phyloP scores from a whole-genome alignment of 768 basidiomycete genomes.

The Boletales sp. region DNA sequence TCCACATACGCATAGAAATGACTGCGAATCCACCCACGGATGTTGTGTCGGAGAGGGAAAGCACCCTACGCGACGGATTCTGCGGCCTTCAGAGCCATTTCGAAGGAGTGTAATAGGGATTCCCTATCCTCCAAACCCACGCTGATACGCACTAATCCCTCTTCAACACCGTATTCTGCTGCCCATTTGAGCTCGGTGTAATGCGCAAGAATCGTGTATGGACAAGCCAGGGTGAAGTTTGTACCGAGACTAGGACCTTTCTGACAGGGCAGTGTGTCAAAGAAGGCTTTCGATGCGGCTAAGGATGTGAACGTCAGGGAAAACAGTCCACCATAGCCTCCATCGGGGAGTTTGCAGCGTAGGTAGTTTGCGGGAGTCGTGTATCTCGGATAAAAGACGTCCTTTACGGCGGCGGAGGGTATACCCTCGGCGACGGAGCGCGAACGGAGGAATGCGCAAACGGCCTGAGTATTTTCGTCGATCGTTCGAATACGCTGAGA shows the following conservation, averaged over 20 bases:
- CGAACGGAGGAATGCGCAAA: slow-evolving; percentile 74
- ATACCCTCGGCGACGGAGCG: slow-evolving; percentile 45
- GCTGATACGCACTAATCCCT: slow-evolving; percentile 79
- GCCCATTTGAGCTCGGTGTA: slow-evolving; percentile 92
- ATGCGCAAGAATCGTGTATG: slow-evolving; percentile 91
- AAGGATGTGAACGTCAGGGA: slow-evolving; percentile 76
- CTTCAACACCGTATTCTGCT: slow-evolving; percentile 78
- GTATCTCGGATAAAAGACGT: slow-evolving; percentile 90
- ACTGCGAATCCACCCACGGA: too few species aligned
- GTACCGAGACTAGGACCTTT: slow-evolving; percentile 95
- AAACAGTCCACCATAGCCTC: slow-evolving; percentile 84
- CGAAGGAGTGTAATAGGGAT: slow-evolving; percentile 55
- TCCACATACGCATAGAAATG: too few species aligned
- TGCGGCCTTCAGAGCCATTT: slow-evolving; percentile 67
- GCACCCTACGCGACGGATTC: slow-evolving; percentile 37
- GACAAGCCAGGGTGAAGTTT: slow-evolving; percentile 93
- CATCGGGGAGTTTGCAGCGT: slow-evolving; percentile 52
- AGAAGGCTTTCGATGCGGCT: slow-evolving; percentile 73
- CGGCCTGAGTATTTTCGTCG: slow-evolving; percentile 76
- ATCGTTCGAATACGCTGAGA: slow-evolving; percentile 66
- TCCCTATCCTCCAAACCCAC: slow-evolving; percentile 83
- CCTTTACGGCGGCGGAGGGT: slow-evolving; percentile 54
- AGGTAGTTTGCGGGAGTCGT: slow-evolving; percentile 69
- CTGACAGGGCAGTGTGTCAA: slow-evolving; percentile 73
- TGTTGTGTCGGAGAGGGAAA: not conserved